Evolutionary conservation across 129 eudicot species (phyloP).

Genomic region (Scalesia atractyloides): DNA sequence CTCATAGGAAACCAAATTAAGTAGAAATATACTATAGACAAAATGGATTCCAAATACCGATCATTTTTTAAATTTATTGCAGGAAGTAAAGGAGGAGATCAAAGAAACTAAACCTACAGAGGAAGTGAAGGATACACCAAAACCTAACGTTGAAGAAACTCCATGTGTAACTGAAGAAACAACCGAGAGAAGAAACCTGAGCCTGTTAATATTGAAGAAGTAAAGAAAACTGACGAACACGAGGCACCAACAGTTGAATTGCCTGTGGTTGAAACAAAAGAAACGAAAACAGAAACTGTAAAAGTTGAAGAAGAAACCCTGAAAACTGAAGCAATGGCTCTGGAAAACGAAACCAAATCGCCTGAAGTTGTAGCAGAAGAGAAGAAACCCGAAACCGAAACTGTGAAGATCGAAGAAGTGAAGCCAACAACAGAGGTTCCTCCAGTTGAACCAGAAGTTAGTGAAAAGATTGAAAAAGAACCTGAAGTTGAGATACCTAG

Average conservation of each 20-base stretch:
- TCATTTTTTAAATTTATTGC: slow-evolving; percentile 2
- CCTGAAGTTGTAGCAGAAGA: slow-evolving; percentile 34
- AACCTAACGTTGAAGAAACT: background rate
- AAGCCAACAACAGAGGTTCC: slow-evolving; percentile 23
- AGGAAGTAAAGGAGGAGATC: slow-evolving; percentile 54
- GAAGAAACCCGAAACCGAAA: slow-evolving; percentile 35
- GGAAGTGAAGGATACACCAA: slow-evolving; percentile 22
- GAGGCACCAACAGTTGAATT: slow-evolving; percentile 29
- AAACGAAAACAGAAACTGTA: slow-evolving; percentile 10
- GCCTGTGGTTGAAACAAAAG: slow-evolving; percentile 16
- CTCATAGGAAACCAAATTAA: no score
- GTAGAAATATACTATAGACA: no score
- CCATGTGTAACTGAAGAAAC: slow-evolving; percentile 31
- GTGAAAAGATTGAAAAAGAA: slow-evolving; percentile 30
- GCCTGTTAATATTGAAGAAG: slow-evolving; percentile 32
- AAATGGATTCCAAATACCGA: no score
- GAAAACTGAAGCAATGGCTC: slow-evolving; percentile 33
- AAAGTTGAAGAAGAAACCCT: slow-evolving; percentile 27
- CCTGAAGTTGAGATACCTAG: slow-evolving; percentile 23
- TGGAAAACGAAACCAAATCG: slow-evolving; percentile 21
- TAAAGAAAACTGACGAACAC: slow-evolving; percentile 8
- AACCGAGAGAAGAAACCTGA: slow-evolving; percentile 6
- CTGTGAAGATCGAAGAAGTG: slow-evolving; percentile 24
- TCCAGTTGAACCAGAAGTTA: slow-evolving; percentile 5
- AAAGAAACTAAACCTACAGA: slow-evolving; percentile 19